Conservation (phyloP, 495 filamentous ascomycete species). For the Evansstolkia leycettana region DNA sequence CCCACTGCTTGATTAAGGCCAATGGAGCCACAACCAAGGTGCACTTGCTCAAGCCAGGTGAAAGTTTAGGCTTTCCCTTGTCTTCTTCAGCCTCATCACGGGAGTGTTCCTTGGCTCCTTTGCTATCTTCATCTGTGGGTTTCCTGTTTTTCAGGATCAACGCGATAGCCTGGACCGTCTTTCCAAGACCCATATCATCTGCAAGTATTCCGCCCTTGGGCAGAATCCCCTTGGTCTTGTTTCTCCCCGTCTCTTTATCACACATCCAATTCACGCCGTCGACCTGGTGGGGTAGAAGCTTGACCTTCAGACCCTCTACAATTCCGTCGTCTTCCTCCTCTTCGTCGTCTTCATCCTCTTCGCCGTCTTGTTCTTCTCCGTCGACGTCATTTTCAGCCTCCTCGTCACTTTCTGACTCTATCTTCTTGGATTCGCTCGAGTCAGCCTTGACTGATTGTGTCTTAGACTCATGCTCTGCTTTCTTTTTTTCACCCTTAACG, state of each 20-base stretch:
- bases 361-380: slow-evolving; percentile 4
- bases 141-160: slow-evolving; percentile 75
- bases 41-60: slow-evolving; percentile 51
- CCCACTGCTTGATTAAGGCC: slow-evolving; percentile 95
- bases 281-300: slow-evolving; percentile 82
- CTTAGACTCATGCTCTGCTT: slow-evolving; percentile 29
- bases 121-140: slow-evolving; percentile 37
- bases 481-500: slow-evolving; percentile 29
- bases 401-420: slow-evolving; percentile 31
- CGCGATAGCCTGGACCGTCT: slow-evolving; percentile 82
- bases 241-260: slow-evolving; percentile 68
- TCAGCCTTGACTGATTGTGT: slow-evolving; percentile 12
- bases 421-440: slow-evolving; percentile 20
- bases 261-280: slow-evolving; percentile 91
- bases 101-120: slow-evolving; percentile 16
- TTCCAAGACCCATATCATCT: slow-evolving; percentile 92
- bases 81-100: slow-evolving; percentile 11
- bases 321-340: slow-evolving; percentile 55
- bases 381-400: slow-evolving; percentile 3
- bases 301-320: slow-evolving; percentile 77
- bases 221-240: slow-evolving; percentile 60
- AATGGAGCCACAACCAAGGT: slow-evolving; percentile 92
- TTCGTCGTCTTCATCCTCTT: slow-evolving; percentile 26
- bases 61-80: slow-evolving; percentile 43
- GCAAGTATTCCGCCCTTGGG: slow-evolving; percentile 83